Percentiles rank a stretch among this genome's conserved stretches.
Conservation (phyloP, 2,329 filamentous ascomycete genomes). For the Cercospora brassicicola region DNA sequence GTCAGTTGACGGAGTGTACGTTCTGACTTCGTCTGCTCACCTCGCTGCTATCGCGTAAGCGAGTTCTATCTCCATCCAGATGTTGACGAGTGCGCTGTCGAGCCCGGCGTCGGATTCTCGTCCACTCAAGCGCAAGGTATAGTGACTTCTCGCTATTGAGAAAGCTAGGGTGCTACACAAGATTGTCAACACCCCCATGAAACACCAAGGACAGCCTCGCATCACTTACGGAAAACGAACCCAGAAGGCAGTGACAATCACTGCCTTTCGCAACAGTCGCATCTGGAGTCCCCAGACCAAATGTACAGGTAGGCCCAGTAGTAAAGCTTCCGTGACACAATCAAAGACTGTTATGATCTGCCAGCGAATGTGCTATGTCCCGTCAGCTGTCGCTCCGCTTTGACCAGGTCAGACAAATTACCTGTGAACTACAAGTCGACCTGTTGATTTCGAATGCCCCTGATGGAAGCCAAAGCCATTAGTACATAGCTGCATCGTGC, state of each 20-base stretch:
- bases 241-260: slow-evolving; percentile 43
- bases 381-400: slow-evolving; percentile 8
- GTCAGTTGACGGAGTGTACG: not conserved
- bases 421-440: slow-evolving; percentile 32
- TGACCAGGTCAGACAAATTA: slow-evolving; percentile 13
- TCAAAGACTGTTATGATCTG: slow-evolving; percentile 44
- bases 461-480: not conserved
- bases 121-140: slow-evolving; percentile 33
- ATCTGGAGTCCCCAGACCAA: slow-evolving; percentile 44
- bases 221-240: slow-evolving; percentile 40
- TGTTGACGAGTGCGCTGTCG: slow-evolving; percentile 36
- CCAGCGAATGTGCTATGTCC: slow-evolving; percentile 37
- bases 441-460: slow-evolving; percentile 29
- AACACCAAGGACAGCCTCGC: not conserved
- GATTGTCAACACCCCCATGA: not conserved
- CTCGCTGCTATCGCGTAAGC: slow-evolving; percentile 43
- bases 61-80: slow-evolving; percentile 43
- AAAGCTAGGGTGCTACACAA: slow-evolving; percentile 36
- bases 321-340: slow-evolving; percentile 38
- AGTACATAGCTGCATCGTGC: not conserved
- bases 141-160: slow-evolving; percentile 40
- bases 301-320: slow-evolving; percentile 38
- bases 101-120: slow-evolving; percentile 37
- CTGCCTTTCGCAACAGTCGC: slow-evolving; percentile 37
- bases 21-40: not conserved